Base-by-base conservation (phyloP, 192 early-diverging fungal genomes). In the Kappamyces sp. region DNA sequence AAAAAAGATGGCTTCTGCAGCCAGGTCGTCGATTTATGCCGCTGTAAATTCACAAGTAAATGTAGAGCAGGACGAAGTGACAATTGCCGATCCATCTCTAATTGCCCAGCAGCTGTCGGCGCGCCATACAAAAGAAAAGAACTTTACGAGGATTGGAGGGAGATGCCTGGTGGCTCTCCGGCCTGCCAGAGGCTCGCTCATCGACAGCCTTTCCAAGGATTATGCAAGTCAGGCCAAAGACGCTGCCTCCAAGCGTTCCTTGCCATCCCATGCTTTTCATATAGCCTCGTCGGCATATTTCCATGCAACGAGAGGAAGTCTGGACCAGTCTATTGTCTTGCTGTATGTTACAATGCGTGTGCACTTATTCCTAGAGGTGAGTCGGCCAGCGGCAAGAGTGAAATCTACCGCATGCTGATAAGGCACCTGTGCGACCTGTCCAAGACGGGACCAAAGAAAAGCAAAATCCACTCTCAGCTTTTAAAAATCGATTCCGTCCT, bases 321-420 rank as follows among this genome's bases (percentile, higher is more conserved):
- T 90, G 58, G 91, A 96, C 62, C 95, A 98, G 70, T 84, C 86
- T 7, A 80, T 98, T 47, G 70, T 98, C 5, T 83, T 94, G 57
- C 82, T 83, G 92, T 92, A 86, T 58, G 78, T 72, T 32, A 65
- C 59, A 38, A 39, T 12, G 31, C 9, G 3, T 44, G 33, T 67
- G 9, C 9, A 42, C 62, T 59, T 65, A 40, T 23, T 23, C 23
- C 23, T 62, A 88, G 86, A 82, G 94, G 94, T 40, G 89, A 93
- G 62, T 81, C 86, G 6, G 91, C 86, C 37, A 83, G 86, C 3
- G 94, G 94, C 40, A 97, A 97, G 74, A 86, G 89, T 0, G 87
- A 94, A 61, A 79, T 80, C 8, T 78, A 84, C n/a, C 70, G 74
- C 3, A 86, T 89, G 55, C 62, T 94, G 36, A 65, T 81, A 8